Percentiles rank a stretch among this genome's conserved stretches.
phyloP scores from a whole-genome alignment of 2,329 filamentous ascomycete species.

The Knoxdaviesia proteae region DNA sequence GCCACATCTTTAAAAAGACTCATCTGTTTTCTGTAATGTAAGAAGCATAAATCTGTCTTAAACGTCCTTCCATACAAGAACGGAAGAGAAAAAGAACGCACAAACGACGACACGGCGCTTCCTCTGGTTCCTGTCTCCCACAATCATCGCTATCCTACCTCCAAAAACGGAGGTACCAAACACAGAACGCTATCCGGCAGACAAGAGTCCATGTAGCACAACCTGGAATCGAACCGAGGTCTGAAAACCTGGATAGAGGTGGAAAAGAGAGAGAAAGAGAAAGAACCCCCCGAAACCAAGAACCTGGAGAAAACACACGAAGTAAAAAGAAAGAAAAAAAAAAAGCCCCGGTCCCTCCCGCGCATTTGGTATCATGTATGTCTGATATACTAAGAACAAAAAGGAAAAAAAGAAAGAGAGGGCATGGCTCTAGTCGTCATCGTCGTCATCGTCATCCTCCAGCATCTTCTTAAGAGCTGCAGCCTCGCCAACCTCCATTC shows the following conservation, averaged over 20 bases:
- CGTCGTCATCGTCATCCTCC: constrained; percentile 18
- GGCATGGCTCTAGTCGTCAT: constrained; percentile 6
- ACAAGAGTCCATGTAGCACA: too few species aligned
- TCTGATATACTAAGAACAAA: neutral
- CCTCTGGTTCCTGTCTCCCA: too few species aligned
- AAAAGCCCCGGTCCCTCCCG: neutral
- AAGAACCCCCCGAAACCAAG: neutral
- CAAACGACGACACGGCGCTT: too few species aligned
- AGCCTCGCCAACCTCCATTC: constrained; percentile 39
- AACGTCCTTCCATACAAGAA: too few species aligned
- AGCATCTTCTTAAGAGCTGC: constrained; percentile 23
- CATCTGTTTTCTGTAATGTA: too few species aligned
- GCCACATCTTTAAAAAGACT: too few species aligned
- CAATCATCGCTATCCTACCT: too few species aligned
- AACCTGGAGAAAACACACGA: neutral
- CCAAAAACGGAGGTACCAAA: too few species aligned
- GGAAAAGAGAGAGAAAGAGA: neutral
- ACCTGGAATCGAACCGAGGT: neutral
- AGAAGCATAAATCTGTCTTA: too few species aligned
- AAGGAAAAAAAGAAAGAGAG: neutral
- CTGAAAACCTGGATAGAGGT: neutral
- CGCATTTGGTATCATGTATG: neutral
- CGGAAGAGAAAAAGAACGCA: too few species aligned
- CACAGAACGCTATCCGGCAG: too few species aligned
- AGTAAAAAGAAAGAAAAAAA: neutral